Percentiles rank a stretch among this genome's conserved stretches.
These are phyloP conservation scores for Gymnopilus dilepis DNA, from an alignment of 768 basidiomycete species.

Conservation along the genomic window DNA sequence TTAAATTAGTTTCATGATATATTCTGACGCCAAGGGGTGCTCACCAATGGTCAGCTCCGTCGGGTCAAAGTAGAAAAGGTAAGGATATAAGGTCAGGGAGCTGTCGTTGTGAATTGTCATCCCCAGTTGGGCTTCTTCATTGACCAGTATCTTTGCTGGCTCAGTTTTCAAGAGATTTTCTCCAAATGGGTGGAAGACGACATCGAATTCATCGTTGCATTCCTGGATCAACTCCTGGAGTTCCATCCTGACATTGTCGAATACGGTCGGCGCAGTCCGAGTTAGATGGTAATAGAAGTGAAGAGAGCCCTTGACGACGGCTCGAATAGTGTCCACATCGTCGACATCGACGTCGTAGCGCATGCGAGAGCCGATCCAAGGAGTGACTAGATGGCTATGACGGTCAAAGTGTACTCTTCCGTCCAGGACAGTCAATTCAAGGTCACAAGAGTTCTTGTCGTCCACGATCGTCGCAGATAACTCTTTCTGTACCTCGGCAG, in stretches of 20 bases:
- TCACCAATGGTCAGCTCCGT: conserved; percentile 41
- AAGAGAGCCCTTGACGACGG: conserved; percentile 22
- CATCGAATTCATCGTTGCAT: conserved; percentile 26
- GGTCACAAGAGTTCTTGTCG: conserved; percentile 19
- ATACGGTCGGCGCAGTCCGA: conserved; percentile 24
- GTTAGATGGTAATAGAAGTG: conserved; percentile 38
- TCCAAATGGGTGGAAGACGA: conserved; percentile 25
- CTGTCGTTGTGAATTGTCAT: conserved; percentile 42
- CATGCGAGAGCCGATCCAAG: conserved; percentile 27
- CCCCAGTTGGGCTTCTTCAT: conserved; percentile 35
- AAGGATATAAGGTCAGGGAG: conserved; percentile 39
- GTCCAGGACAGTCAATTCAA: conserved; percentile 25
- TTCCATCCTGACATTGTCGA: conserved; percentile 36
- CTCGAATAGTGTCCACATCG: conserved; percentile 21
- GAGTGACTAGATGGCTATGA: conserved; percentile 26
- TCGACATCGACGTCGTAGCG: conserved; percentile 21
- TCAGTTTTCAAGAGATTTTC: conserved; percentile 35
- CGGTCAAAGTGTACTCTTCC: conserved; percentile 28
- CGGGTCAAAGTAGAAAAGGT: conserved; percentile 49
- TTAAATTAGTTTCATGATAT: background rate
- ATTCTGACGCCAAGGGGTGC: conserved; percentile 9
- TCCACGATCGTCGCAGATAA: conserved; percentile 25
- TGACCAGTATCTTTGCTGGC: conserved; percentile 31
- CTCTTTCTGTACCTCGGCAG: conserved; percentile 8
- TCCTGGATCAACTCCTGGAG: conserved; percentile 30